Evolutionary conservation across 257 asterid species (phyloP), one percentile per base, ranked within the genome.

Genomic region (Penstemon davidsonii): DNA sequence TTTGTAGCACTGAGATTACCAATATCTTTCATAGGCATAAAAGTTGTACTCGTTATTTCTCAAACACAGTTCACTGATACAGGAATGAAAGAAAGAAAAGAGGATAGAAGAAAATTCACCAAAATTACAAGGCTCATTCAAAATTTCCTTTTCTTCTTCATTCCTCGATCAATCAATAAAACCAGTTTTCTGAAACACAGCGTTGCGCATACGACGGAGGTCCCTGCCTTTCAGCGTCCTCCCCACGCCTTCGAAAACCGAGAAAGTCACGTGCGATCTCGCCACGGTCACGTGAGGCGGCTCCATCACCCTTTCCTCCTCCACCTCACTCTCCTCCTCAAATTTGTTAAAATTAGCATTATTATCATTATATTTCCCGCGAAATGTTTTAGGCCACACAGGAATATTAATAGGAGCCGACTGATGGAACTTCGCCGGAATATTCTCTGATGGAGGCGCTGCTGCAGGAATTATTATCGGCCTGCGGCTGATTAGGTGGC

Each of bases 221-320:
- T 89, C 96, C 74, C 96, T 79, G 19, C 98, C 98, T 69, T 92
- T 92, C 13, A 92, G 89, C 47, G 96, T 92, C 79, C 96, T 72
- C 52, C 96, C 98, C 4, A 78, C 91, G 71, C 98, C 92, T 76
- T 92, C 98, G 49, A 92, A 92, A 68, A 92, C 96, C 36, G 98
- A 89, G 81, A 84, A 84, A 2, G 92, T 92, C 82, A 82, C 93
- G 86, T 90, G 97, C 66, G 96, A 86, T 73, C 91, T 74, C 7
- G 95, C 93, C 18, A 89, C 96, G 70, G 90, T 86, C 90, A 87
- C 90, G 84, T 92, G 98, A 60, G 98, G 98, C 45, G 97, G 97
- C 74, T 89, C 87, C 88, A 88, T 87, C 64, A 83, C 96, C 73
- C 79, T 85, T 7, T 53, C 79, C 39, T 59, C 84, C 10, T 40